Evolutionary conservation across 768 basidiomycete species (phyloP).

Genomic region (Mycena galopus): DNA sequence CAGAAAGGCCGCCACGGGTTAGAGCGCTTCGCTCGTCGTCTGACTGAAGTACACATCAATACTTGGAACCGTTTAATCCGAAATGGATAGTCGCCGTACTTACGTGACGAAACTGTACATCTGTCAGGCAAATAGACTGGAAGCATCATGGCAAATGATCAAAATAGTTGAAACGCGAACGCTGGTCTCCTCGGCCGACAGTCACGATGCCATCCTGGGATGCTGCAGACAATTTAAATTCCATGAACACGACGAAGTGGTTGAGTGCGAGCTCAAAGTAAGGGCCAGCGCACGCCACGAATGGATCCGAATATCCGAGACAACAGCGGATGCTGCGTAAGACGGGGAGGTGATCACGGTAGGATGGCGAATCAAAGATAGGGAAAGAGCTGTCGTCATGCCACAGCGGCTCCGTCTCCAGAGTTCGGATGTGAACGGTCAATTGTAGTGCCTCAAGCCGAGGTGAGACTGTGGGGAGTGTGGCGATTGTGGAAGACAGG

Average conservation of each 20-base stretch:
- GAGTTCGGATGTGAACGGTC: background rate
- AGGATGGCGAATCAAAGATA: background rate
- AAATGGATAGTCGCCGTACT: too few species aligned
- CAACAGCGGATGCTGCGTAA: background rate
- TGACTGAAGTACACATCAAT: too few species aligned
- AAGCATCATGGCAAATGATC: background rate
- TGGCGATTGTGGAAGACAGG: background rate
- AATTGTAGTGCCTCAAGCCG: background rate
- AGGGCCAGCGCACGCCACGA: background rate
- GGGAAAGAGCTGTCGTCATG: background rate
- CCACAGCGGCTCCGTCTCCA: background rate
- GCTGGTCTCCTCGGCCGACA: background rate
- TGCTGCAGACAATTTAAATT: background rate
- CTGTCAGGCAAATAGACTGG: too few species aligned
- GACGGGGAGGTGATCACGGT: background rate
- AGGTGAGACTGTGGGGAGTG: background rate
- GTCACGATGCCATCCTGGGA: background rate
- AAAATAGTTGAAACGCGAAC: background rate
- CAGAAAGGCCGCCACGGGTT: too few species aligned
- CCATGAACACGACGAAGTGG: background rate
- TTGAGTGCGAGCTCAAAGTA: background rate
- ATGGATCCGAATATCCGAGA: constrained; percentile 7
- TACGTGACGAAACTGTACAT: too few species aligned
- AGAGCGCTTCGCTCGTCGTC: too few species aligned
- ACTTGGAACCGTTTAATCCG: too few species aligned